A percentile compares a stretch with the other conserved stretches of the same genome.
phyloP scores from a whole-genome alignment of 345 rosid species.

The Nasturtium officinale region DNA sequence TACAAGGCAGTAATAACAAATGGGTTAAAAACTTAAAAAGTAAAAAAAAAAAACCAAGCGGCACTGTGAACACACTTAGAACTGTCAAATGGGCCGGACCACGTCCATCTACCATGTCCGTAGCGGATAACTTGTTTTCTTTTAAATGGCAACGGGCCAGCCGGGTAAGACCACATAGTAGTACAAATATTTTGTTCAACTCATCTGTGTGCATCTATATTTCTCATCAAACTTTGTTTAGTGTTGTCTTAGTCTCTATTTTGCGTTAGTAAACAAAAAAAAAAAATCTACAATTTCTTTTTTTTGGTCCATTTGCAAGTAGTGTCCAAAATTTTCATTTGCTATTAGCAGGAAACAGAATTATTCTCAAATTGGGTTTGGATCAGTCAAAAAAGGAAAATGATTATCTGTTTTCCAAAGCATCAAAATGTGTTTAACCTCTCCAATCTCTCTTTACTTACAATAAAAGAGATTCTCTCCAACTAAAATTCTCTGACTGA shows the following conservation, averaged over 20 bases:
- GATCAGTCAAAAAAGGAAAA: neutral
- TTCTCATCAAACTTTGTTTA: no score
- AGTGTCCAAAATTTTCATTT: neutral
- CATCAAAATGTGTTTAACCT: slow-evolving; percentile 10
- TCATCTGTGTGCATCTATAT: no score
- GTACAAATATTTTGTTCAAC: no score
- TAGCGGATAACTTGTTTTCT: no score
- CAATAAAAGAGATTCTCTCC: slow-evolving; percentile 23
- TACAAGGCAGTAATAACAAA: no score
- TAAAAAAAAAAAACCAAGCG: no score
- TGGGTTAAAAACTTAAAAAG: no score
- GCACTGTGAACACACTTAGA: no score
- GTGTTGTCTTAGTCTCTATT: neutral
- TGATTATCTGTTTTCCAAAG: slow-evolving; percentile 2
- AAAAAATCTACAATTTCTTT: neutral
- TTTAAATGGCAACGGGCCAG: no score
- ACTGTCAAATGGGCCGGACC: no score
- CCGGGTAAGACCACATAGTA: no score
- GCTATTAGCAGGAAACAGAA: neutral
- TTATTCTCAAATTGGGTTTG: neutral
- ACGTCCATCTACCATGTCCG: no score
- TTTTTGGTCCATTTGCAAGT: neutral
- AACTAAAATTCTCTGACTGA: neutral
- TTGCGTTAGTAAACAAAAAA: neutral
- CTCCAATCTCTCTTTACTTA: slow-evolving; percentile 26